Evolutionary conservation across 805 yeast species (phyloP).

Genomic region (Starmerella stellata): DNA sequence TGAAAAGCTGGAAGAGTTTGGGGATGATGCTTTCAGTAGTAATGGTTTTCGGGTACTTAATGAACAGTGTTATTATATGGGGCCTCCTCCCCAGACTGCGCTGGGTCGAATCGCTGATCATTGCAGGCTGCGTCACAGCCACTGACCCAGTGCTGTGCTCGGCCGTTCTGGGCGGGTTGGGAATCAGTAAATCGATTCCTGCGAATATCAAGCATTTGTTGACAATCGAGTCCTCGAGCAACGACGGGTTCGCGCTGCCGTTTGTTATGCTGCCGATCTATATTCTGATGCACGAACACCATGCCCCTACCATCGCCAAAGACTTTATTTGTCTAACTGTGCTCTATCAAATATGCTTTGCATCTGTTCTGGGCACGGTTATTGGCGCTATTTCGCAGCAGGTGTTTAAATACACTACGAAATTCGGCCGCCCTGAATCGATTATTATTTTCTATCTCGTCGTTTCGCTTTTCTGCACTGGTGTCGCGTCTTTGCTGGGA

Average conservation of each 20-base stretch:
- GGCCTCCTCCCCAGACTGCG: slow-evolving; percentile 38
- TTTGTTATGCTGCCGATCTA: slow-evolving; percentile 44
- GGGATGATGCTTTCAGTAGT: slow-evolving; percentile 44
- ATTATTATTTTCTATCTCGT: slow-evolving; percentile 35
- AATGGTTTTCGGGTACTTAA: slow-evolving; percentile 55
- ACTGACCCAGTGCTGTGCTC: slow-evolving; percentile 44
- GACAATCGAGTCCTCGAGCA: slow-evolving; percentile 58
- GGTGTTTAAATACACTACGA: slow-evolving; percentile 32
- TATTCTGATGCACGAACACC: slow-evolving; percentile 30
- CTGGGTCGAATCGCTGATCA: slow-evolving; percentile 39
- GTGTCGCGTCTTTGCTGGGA: slow-evolving; percentile 44
- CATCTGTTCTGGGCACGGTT: slow-evolving; percentile 36
- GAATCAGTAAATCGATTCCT: slow-evolving; percentile 46
- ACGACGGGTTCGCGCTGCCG: slow-evolving; percentile 46
- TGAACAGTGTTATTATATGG: slow-evolving; percentile 47
- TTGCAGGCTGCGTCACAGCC: slow-evolving; percentile 57
- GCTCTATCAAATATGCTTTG: slow-evolving; percentile 31
- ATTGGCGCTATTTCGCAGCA: slow-evolving; percentile 37
- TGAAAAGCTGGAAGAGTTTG: slow-evolving; percentile 40
- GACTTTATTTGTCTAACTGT: slow-evolving; percentile 47
- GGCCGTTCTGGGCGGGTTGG: slow-evolving; percentile 48
- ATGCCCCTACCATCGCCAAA: slow-evolving; percentile 36
- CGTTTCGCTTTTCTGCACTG: slow-evolving; percentile 42
- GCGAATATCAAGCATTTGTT: slow-evolving; percentile 43
- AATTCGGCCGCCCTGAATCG: slow-evolving; percentile 8